Evolutionary conservation across 2,329 filamentous ascomycete species (phyloP), one percentile per base, ranked within the genome.

Genomic region (Cytospora leucostoma): DNA sequence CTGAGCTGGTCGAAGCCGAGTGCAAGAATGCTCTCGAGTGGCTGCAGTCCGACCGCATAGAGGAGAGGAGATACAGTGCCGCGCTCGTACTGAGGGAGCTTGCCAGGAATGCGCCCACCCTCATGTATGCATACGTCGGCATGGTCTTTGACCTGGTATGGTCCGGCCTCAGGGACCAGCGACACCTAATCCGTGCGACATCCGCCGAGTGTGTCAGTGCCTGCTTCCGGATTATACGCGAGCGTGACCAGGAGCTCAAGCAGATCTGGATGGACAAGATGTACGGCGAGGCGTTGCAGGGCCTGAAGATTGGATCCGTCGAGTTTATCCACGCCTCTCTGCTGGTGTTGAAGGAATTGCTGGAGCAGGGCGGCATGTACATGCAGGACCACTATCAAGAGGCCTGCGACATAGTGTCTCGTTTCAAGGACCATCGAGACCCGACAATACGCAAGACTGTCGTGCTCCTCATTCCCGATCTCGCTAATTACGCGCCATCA

Each of bases 351-450:
- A 96, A 94, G 74, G 94, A 98, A 77, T 84, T 99, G 55, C 86
- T 99, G 19, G 87, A 95, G 67, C 94, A 97, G 74, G 95, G 95
- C 59, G 93, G 93, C 70, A 99, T 99, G 94, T 99, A 96, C 76
- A 98, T 99, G 95, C 93, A 97, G 71, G 91, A 93, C 47, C 88
- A 93, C 73, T 99, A 98, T 75, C 87, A 89, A 64, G 92, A 96
- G 70, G 89, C 92, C 12, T 98, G 94, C 74, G 95, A 99, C 67
- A 93, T 95, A 67, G 91, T 97, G 40, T 88, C 94, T 68, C 90
- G 91, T 66, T 91, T 96, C 75, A 96, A 96, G 75, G 95, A 99
- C 70, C 92, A 98, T 70, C 87, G 92, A 60, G 96, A 99, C 70
- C 80, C 87, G 4, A 90, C 93, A 40, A 95, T 98, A 69, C 86